Percentiles rank a stretch among this genome's conserved stretches.
phyloP scores from a whole-genome alignment of 768 basidiomycete genomes.

The Leccinum pellstonianum region DNA sequence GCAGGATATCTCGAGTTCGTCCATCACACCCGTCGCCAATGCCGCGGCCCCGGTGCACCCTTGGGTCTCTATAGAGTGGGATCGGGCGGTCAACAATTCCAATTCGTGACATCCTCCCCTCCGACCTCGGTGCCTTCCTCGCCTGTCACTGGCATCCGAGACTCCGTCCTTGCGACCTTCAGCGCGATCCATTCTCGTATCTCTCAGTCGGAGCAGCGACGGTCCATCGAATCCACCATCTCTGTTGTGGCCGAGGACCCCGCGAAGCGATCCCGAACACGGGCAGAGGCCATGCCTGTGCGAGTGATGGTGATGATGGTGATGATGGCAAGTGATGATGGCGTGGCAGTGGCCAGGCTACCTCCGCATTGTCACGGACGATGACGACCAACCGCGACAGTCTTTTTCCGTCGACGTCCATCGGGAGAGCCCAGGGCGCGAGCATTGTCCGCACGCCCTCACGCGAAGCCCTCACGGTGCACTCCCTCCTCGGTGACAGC shows the following conservation, averaged over 20 bases:
- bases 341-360: background rate
- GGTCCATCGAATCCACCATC: constrained; percentile 72
- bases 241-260: constrained; percentile 51
- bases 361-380: background rate
- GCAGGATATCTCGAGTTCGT: constrained; percentile 29
- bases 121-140: constrained; percentile 31
- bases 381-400: constrained; percentile 39
- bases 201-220: constrained; percentile 58
- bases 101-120: constrained; percentile 53
- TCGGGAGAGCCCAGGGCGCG: constrained; percentile 49
- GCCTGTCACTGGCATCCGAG: constrained; percentile 45
- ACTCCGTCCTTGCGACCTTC: constrained; percentile 48
- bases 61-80: constrained; percentile 58
- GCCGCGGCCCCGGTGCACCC: constrained; percentile 33
- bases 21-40: constrained; percentile 35
- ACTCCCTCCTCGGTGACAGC: constrained; percentile 56
- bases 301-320: background rate
- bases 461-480: constrained; percentile 57
- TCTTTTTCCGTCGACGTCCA: constrained; percentile 52
- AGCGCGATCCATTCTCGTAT: constrained; percentile 47
- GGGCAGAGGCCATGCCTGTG: constrained; percentile 3
- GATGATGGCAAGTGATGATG: background rate
- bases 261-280: constrained; percentile 50
- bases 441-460: constrained; percentile 43
- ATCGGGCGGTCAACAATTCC: constrained; percentile 57